Evolutionary conservation across 2,329 filamentous ascomycete genomes (phyloP).

Genomic region (Penicillium sp.): DNA sequence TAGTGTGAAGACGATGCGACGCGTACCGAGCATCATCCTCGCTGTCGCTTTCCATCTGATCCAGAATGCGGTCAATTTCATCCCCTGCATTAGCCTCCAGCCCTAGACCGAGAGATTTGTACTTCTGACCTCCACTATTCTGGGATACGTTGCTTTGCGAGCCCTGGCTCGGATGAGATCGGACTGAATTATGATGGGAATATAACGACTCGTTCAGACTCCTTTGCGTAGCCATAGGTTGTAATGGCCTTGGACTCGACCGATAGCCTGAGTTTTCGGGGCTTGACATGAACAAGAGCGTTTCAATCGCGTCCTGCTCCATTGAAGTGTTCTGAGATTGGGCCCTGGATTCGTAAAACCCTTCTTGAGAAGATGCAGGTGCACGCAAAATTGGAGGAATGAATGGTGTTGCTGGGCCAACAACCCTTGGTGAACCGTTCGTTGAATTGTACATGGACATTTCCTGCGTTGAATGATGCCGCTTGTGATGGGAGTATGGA

Average conservation of each 20-base stretch:
- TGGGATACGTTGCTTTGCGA: slow-evolving; percentile 26
- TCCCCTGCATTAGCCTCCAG: slow-evolving; percentile 43
- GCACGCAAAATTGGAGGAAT: slow-evolving; percentile 31
- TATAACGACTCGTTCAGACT: slow-evolving; percentile 35
- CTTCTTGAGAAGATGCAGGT: slow-evolving; percentile 30
- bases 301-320: slow-evolving; percentile 57
- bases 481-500: slow-evolving; percentile 35
- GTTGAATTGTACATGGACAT: slow-evolving; percentile 24
- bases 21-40: slow-evolving; percentile 36
- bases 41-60: slow-evolving; percentile 46
- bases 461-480: slow-evolving; percentile 41
- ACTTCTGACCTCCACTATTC: slow-evolving; percentile 12
- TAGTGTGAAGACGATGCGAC: slow-evolving; percentile 19
- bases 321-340: slow-evolving; percentile 50
- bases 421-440: slow-evolving; percentile 23
- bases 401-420: slow-evolving; percentile 39
- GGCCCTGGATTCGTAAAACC: slow-evolving; percentile 36
- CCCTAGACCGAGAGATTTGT: slow-evolving; percentile 17
- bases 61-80: slow-evolving; percentile 46
- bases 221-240: slow-evolving; percentile 27
- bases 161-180: slow-evolving; percentile 19
- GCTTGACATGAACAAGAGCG: slow-evolving; percentile 55
- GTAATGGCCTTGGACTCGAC: slow-evolving; percentile 38
- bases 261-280: slow-evolving; percentile 53
- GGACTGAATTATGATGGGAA: slow-evolving; percentile 14